Evolutionary conservation across 2,329 filamentous ascomycete species (phyloP).

Genomic region (Fusarium sp.): DNA sequence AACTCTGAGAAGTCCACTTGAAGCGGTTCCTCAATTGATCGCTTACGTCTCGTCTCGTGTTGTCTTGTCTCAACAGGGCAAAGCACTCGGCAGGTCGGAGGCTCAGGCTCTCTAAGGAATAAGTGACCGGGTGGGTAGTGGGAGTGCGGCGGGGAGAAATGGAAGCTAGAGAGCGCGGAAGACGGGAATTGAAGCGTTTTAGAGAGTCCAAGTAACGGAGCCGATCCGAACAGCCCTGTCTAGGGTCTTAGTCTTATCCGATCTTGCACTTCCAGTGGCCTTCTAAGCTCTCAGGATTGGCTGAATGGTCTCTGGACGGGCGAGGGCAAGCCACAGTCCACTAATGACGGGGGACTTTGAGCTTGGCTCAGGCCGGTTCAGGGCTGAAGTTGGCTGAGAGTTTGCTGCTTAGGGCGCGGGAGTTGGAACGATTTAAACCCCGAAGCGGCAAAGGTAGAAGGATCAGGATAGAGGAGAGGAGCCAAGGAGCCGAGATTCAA

Average conservation of each 20-base stretch:
- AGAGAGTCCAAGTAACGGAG: constrained; percentile 14
- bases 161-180: constrained; percentile 33
- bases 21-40: constrained; percentile 7
- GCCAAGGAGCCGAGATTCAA: constrained; percentile 25
- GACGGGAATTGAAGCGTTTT: constrained; percentile 36
- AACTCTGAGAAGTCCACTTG: constrained; percentile 16
- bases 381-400: constrained; percentile 20
- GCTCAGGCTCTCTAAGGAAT: constrained; percentile 20
- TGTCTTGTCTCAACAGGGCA: constrained; percentile 15
- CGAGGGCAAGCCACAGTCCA: constrained; percentile 30
- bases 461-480: constrained; percentile 7
- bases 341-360: constrained; percentile 21
- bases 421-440: constrained; percentile 25
- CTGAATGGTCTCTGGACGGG: background rate
- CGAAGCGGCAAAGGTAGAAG: constrained; percentile 16
- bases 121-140: constrained; percentile 18
- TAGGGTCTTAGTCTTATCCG: constrained; percentile 33
- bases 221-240: constrained; percentile 25
- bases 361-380: constrained; percentile 20
- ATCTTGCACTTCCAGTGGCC: constrained; percentile 20
- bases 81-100: constrained; percentile 14
- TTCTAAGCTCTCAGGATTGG: constrained; percentile 21
- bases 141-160: constrained; percentile 15
- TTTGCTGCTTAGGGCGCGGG: constrained; percentile 34
- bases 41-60: constrained; percentile 14